These are phyloP conservation scores for Mrakia hoshinonis DNA, from an alignment of 768 basidiomycete species.

Conservation along the genomic window DNA sequence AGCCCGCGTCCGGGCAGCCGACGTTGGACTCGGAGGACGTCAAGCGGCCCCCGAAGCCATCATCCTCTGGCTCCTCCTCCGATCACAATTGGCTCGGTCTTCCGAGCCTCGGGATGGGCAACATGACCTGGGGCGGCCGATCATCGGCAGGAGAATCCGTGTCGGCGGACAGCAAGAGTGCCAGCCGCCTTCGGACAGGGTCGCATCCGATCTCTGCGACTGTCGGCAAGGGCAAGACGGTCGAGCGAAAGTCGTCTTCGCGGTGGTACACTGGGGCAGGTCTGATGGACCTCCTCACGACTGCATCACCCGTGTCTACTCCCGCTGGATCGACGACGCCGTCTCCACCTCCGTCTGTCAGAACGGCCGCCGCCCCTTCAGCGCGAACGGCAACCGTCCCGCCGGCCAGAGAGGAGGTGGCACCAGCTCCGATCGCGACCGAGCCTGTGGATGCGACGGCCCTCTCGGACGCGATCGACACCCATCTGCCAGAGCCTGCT, in stretches of 20 bases:
- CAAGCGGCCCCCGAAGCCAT: neutral
- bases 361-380: neutral
- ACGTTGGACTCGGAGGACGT: neutral
- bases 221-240: neutral
- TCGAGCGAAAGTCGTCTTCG: neutral
- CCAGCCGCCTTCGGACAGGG: neutral
- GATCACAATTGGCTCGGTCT: neutral
- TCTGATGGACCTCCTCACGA: neutral
- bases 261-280: neutral
- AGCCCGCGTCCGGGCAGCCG: neutral
- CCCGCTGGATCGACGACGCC: too few species aligned
- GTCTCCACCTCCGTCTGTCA: too few species aligned
- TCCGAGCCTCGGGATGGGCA: neutral
- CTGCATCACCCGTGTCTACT: too few species aligned
- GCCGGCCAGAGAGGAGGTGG: neutral
- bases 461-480: conserved; percentile 18
- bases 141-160: neutral
- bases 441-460: neutral
- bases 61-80: neutral
- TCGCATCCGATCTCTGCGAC: neutral
- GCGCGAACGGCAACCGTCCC: neutral
- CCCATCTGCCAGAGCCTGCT: neutral
- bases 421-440: neutral
- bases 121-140: neutral
- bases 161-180: neutral